A percentile compares a stretch with the other conserved stretches of the same genome.
Conservation (phyloP, 2,329 filamentous ascomycete genomes). For the Xylaria sp. region DNA sequence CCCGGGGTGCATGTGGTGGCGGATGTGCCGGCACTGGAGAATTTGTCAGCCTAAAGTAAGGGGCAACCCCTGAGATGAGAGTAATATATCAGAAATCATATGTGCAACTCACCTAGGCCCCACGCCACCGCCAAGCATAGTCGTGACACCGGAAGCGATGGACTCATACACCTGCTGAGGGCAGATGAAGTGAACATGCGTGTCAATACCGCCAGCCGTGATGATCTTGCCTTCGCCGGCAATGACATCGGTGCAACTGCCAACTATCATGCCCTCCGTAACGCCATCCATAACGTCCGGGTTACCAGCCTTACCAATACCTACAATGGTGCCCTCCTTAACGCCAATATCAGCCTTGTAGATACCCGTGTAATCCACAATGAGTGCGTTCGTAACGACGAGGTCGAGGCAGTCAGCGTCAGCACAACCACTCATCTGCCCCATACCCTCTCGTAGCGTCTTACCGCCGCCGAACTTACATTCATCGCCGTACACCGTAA, state of each 20-base stretch:
- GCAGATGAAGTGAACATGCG: conserved; percentile 92
- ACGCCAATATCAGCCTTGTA: conserved; percentile 96
- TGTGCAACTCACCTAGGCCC: conserved; percentile 62
- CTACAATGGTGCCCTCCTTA: conserved; percentile 78
- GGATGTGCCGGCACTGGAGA: conserved; percentile 68
- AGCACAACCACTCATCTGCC: conserved; percentile 72
- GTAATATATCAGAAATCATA: no score
- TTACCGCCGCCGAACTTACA: conserved; percentile 95
- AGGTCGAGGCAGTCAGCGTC: conserved; percentile 73
- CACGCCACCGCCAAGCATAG: conserved; percentile 83
- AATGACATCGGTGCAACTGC: conserved; percentile 85
- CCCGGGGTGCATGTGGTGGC: conserved; percentile 93
- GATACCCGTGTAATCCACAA: conserved; percentile 87
- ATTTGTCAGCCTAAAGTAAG: conserved; percentile 12
- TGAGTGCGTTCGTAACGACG: conserved; percentile 82
- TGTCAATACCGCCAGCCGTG: conserved; percentile 83
- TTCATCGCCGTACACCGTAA: conserved; percentile 83
- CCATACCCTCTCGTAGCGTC: conserved; percentile 91
- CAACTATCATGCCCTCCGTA: conserved; percentile 69
- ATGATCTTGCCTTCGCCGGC: conserved; percentile 86
- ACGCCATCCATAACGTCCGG: conserved; percentile 96
- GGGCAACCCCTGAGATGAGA: neutral
- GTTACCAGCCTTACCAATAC: conserved; percentile 91
- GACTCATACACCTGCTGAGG: conserved; percentile 85
- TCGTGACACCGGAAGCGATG: conserved; percentile 80